phyloP scores from a whole-genome alignment of 345 rosid species.

The Brassica juncea region DNA sequence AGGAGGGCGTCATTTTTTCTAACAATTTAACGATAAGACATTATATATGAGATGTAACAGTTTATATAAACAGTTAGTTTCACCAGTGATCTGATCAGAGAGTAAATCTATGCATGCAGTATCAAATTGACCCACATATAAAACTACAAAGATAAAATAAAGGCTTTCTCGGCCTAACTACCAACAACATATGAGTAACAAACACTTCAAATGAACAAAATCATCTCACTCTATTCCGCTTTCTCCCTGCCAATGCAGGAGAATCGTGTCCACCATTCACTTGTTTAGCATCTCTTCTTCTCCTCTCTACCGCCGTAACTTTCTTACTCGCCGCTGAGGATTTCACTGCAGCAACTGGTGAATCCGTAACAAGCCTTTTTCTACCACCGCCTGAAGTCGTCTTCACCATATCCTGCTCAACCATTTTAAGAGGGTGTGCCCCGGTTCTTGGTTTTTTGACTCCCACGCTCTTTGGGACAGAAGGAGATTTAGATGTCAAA shows the following conservation, averaged over 20 bases:
- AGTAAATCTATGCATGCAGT: neutral
- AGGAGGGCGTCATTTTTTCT: too few species aligned
- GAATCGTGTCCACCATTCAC: constrained; percentile 30
- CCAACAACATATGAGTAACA: constrained; percentile 15
- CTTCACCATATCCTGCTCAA: constrained; percentile 17
- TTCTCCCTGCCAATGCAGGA: constrained; percentile 46
- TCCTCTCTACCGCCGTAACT: constrained; percentile 27
- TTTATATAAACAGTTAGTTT: constrained; percentile 18
- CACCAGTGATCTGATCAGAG: neutral
- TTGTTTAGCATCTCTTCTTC: constrained; percentile 16
- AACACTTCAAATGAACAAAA: neutral
- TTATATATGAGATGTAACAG: constrained; percentile 9
- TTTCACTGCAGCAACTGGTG: constrained; percentile 46
- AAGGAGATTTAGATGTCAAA: constrained; percentile 25
- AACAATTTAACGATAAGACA: neutral
- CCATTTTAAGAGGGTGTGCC: constrained; percentile 12
- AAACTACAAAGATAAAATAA: constrained; percentile 15
- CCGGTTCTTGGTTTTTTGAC: constrained; percentile 45
- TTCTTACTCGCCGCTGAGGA: constrained; percentile 42
- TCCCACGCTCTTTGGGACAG: constrained; percentile 36
- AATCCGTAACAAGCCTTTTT: constrained; percentile 30
- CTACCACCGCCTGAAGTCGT: constrained; percentile 43
- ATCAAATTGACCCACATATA: constrained; percentile 1
- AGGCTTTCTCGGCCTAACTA: constrained; percentile 24
- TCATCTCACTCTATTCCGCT: constrained; percentile 54